These are phyloP conservation scores for Helicocarpus griseus DNA, from an alignment of 2,329 filamentous ascomycete genomes.

Conservation along the genomic window DNA sequence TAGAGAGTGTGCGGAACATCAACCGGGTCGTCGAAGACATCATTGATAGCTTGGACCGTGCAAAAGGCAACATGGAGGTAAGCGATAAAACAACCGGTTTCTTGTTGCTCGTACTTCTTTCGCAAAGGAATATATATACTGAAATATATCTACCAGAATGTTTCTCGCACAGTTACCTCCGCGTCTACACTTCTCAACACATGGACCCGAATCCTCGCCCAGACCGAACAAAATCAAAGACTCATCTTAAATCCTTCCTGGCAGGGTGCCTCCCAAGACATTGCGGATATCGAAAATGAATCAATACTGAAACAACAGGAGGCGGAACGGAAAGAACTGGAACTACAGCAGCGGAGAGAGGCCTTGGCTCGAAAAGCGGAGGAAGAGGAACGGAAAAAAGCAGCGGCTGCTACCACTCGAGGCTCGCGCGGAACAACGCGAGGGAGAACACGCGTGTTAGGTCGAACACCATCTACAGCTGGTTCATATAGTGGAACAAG, in stretches of 20 bases:
- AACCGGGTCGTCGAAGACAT: conserved; percentile 71
- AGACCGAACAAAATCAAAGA: conserved; percentile 95
- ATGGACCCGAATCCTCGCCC: conserved; percentile 90
- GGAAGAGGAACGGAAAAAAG: conserved; percentile 36
- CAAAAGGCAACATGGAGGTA: conserved; percentile 43
- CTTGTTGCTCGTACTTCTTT: not conserved
- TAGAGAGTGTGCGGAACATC: conserved; percentile 73
- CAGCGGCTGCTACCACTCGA: conserved; percentile 18
- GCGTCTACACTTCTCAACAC: conserved; percentile 85
- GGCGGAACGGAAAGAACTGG: conserved; percentile 63
- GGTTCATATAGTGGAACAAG: conserved; percentile 17
- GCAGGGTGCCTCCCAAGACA: conserved; percentile 79
- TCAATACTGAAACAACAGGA: conserved; percentile 62
- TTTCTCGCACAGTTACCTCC: conserved; percentile 74
- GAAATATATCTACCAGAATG: conserved; percentile 49
- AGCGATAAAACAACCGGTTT: conserved; percentile 7
- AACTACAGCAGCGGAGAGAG: conserved; percentile 69
- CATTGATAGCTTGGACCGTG: conserved; percentile 35
- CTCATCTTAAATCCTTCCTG: conserved; percentile 79
- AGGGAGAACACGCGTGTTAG: conserved; percentile 19
- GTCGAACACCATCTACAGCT: conserved; percentile 27
- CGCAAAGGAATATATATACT: not conserved
- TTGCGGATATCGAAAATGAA: conserved; percentile 79
- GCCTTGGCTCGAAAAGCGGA: conserved; percentile 49
- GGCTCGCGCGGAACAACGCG: conserved; percentile 25